Base-by-base conservation (phyloP, 768 basidiomycete genomes). In the Leucosporidium scottii region DNA sequence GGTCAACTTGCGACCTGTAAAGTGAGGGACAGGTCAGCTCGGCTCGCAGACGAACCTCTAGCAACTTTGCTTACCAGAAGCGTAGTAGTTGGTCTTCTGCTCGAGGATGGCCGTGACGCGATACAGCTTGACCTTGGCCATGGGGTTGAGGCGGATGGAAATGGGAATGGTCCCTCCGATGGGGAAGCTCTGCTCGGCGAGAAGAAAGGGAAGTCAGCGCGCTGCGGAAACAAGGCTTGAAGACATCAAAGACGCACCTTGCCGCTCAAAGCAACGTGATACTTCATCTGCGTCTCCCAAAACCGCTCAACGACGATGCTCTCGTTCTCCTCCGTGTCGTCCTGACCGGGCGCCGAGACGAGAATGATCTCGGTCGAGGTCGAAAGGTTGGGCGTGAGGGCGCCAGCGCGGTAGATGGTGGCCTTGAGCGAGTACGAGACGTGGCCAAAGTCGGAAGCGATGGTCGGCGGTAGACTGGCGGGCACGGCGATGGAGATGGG, bases 401-500 rank as follows among this genome's bases (percentile, higher is more conserved):
- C 82, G 4, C 94, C 91, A 2, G 89, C 90, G 1, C 91, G 87
- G 73, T 89, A 87, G 4, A 90, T 91, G 44, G 82, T 83, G 3
- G 91, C 93, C 75, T 85, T 88, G 27, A 97, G 83, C 53, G 81
- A 81, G 86, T 96, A 99, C 1, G 77, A 76, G 18, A 96, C 85
- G 4, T 85, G 83, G 13, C 93, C 94, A 72, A 84, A 88, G 49
- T 87, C 84, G 68, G 86, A 86, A 53, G 82, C 81, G 69, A 93
- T 81, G 0, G 86, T 85, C 3, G 94, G 90, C 4, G 93, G 91
- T 4, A 87, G 82, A 66, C 84, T 83, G 8, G 85, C 81, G 0
- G 94, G 91, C 64, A 99, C 86, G 23, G 86, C 82, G 77, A 97
- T 93, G 20, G 89, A 89, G 74, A 99, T 89, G 4, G 94, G 94